Evolutionary conservation across 1,284 basidiomycete species (phyloP), one percentile per base, ranked within the genome.

Genomic region (Megacollybia platyphylla): DNA sequence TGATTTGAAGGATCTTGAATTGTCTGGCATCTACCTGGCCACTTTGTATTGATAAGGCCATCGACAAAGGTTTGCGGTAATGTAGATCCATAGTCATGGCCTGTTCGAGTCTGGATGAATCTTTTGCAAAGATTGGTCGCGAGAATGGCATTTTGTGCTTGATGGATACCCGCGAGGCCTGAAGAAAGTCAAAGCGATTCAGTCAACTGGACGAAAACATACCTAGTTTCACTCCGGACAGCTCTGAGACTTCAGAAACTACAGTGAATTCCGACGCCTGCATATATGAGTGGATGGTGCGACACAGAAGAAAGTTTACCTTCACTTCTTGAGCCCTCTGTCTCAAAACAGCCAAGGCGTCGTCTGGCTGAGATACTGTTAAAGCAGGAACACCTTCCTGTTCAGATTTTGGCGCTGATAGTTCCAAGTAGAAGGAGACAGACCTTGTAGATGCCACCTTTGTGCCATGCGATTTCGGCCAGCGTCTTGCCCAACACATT

Each of bases 11-110:
- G 78, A 50, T 90, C 84, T 2, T 51, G 47, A 5, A 96, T 78
- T 1, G 73, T 76, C 61, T 99, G 96, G 59, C 96, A 99, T 35
- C 96, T 76, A n/a, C 96, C 96, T 2, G 96, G 94, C 94, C 94
- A 99, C 46, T 70, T 76, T 0, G 92, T 76, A 10, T 71, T 64
- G 48, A 76, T 61, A 13, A 98, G 63, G 1, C 82, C 91, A 20
- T 65, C 53, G 24, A 74, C 54, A 50, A 88, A 82, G 4, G 67
- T 52, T 6, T 62, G 52, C 0, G 82, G 64, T 7, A 93, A 62
- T 7, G 48, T 45, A 9, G 51, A 49, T 10, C 61, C 51, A 7
- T 56, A 48, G 7, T 58, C 47, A 1, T 56, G 45, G 7, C 56
- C 55, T 35, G 60, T 49, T 42, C 46, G 57, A n/a, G 64, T 59